Base-by-base conservation (phyloP, 2,329 filamentous ascomycete species). In the Aspergillus sp. region DNA sequence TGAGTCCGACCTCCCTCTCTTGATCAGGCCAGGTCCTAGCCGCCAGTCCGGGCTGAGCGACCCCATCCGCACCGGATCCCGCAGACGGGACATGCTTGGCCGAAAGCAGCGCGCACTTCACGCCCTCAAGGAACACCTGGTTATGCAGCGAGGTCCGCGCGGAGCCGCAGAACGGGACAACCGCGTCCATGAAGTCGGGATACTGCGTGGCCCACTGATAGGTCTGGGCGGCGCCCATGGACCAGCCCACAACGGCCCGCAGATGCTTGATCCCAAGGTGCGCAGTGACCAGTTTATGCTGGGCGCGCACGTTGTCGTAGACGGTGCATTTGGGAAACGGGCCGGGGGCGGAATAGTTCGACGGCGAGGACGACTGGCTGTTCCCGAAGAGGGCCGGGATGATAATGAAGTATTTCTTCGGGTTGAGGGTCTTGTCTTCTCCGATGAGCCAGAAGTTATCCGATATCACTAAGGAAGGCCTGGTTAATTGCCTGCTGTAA, bases 391-490 rank as follows among this genome's bases (percentile, higher is more conserved):
- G 63, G 0, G 78, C 80, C 1, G 75, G 68, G 40, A 83, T 72
- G 46, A 84, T 71, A 37, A 83, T 81, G 57, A 74, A 82, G 58
- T 78, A 81, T 29, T 75, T 68, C 10, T 65, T 61, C 0, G 82
- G 80, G 39, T 71, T 71, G 26, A 88, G 64, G 0, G 77, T 71
- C 52, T 75, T 82, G 43, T 75, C 69, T 4, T 70, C 55, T 8
- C 80, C 79, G 26, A 84, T 69, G 8, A 88, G 70, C 82, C 82
- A 86, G 51, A 81, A 68, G 39, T 88, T 88, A 48, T 83, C 78
- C 2, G 68, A 63, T 40, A 88, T 82, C 2, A 59, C 64, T 61
- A n/a, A n/a, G 56, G 33, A 14, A 15, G 6, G 15, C 15, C 24
- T 28, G 17, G 14, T 29, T n/a, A 11, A 31, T 16, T 28, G 26